Conservation (phyloP, 2,329 filamentous ascomycete species). For the Botryotinia narcissicola region DNA sequence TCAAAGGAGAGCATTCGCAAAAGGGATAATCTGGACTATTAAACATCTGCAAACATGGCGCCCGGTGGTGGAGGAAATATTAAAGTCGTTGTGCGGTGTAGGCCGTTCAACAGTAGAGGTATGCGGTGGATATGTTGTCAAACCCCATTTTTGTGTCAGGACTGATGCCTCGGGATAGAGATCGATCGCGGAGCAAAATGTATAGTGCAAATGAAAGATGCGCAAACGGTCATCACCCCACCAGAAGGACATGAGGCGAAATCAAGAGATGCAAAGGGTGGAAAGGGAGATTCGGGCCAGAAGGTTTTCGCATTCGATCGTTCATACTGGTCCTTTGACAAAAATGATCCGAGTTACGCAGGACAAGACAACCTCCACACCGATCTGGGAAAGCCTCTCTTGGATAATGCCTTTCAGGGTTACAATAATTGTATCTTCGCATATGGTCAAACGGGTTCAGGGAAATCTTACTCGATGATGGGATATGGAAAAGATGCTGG, state of each 20-base stretch:
- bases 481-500: constrained; percentile 94
- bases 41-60: constrained; percentile 36
- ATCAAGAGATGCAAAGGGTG: constrained; percentile 56
- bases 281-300: constrained; percentile 64
- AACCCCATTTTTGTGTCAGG: constrained; percentile 1
- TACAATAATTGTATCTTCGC: constrained; percentile 99
- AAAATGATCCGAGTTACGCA: constrained; percentile 76
- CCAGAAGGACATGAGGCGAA: constrained; percentile 60
- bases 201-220: constrained; percentile 93
- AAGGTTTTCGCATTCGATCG: constrained; percentile 95
- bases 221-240: constrained; percentile 81
- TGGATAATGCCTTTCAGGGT: constrained; percentile 97
- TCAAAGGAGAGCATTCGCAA: constrained; percentile 16
- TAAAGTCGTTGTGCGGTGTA: constrained; percentile 96
- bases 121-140: constrained; percentile 35
- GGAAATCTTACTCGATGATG: constrained; percentile 99
- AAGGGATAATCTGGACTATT: constrained; percentile 15
- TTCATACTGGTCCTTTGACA: constrained; percentile 97
- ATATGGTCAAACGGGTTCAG: constrained; percentile 96
- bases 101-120: constrained; percentile 96
- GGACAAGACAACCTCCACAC: constrained; percentile 86
- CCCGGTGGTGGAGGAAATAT: constrained; percentile 79
- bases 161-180: constrained; percentile 53
- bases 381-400: constrained; percentile 82
- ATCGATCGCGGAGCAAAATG: constrained; percentile 89